Evolutionary conservation across 108 stramenopile genomes (phyloP), one percentile per base, ranked within the genome.

Genomic region (Skeletonema grethae): DNA sequence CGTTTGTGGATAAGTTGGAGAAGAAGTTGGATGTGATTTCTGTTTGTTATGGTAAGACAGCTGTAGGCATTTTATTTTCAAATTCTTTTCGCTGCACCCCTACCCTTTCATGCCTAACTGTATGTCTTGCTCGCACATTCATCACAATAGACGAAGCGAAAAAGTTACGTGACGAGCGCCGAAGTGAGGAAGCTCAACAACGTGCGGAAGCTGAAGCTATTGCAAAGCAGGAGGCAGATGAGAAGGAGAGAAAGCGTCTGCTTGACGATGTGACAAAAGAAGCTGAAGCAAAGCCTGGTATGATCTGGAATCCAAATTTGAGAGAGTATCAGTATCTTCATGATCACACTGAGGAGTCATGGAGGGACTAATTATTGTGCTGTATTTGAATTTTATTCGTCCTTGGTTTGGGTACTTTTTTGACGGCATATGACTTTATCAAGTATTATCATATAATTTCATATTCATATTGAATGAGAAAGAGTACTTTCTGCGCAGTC

Each of bases 301-400:
- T 92, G 90, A 80, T 91, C 15, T 94, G 93, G 93, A 94, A 94
- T 70, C 86, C 81, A 20, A 81, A 87, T 12, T 67, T 84, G 36
- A 82, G 85, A 63, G 93, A 94, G 67, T 94, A 94, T 67, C 88
- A 92, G 46, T 85, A 90, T 70, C 53, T 89, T 2, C 77, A 89
- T 67, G 82, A 79, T 69, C 61, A 68, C 36, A 91, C 90, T n/a
- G 85, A 91, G 53, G 93, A 94, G 65, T 86, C 88, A 8, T 94
- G 93, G 93, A 85, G 93, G 63, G 93, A 94, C 69, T 90, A 76
- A 59, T 28, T 1, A 1, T 28, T 28, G 25, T 28, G 29, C 25
- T 15, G 38, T 65, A 64, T 32, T 46, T 55, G 10, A 16, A 4
- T 22, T 30, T 13, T 66, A 58, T 53, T 16, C 28, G 22, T 53